phyloP scores from a whole-genome alignment of 2,329 filamentous ascomycete species.

The Diaporthe aspalathi region DNA sequence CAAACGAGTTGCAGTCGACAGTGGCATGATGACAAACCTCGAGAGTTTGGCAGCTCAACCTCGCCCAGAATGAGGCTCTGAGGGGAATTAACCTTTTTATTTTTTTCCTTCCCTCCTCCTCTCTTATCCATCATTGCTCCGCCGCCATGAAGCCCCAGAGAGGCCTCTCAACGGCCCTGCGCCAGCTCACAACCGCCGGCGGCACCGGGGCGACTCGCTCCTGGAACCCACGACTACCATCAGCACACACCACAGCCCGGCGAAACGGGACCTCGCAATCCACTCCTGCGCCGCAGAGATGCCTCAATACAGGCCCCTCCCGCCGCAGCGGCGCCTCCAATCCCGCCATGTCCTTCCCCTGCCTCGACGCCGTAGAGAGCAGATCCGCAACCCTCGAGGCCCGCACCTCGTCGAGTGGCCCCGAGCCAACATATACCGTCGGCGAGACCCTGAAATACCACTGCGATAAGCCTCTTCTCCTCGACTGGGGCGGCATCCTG shows the following conservation, averaged over 20 bases:
- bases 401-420: slow-evolving; percentile 76
- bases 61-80: not conserved
- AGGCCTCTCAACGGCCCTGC: slow-evolving; percentile 39
- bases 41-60: not conserved
- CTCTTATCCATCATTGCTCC: not conserved
- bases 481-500: slow-evolving; percentile 96
- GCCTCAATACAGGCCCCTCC: slow-evolving; percentile 42
- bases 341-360: slow-evolving; percentile 89
- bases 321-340: slow-evolving; percentile 69
- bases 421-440: slow-evolving; percentile 93
- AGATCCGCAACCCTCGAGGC: slow-evolving; percentile 80
- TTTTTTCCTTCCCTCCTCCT: not conserved
- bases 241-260: not conserved
- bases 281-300: slow-evolving; percentile 10
- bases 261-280: not conserved
- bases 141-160: slow-evolving; percentile 41
- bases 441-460: slow-evolving; percentile 85
- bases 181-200: slow-evolving; percentile 34
- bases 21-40: slow-evolving; percentile 23
- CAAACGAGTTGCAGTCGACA: not conserved
- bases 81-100: not conserved
- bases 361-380: slow-evolving; percentile 84
- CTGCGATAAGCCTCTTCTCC: slow-evolving; percentile 77
- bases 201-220: not conserved
- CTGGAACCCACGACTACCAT: not conserved